Base-by-base conservation (phyloP, 805 yeast species). In the Nakazawaea wickerhamii region DNA sequence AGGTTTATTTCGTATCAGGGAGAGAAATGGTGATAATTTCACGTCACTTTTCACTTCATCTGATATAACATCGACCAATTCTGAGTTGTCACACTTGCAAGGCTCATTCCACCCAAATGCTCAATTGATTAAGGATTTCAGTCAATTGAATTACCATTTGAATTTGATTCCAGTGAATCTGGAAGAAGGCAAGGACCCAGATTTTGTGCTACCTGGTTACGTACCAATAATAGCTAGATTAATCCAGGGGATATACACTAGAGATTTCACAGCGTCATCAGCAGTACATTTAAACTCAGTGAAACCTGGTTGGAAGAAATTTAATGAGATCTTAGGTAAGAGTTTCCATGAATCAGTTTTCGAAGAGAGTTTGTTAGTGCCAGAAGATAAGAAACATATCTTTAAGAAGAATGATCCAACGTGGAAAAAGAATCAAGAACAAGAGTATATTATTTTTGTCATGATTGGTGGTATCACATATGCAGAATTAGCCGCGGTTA, bases 381-480 rank as follows among this genome's bases (percentile, higher is more conserved):
- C 67, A 2, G 60, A 60, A 21, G 45, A 38, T 19, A 63, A 63
- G 39, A 50, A 45, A 25, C 44, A 47, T 3, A 38, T 60, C 11
- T 62, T 61, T 44, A 49, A 45, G 52, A 10, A 49, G 55, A 18
- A 52, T 52, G 43, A 38, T 48, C 19, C 21, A 7, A 42, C 33
- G 22, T 41, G 52, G 26, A 49, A 48, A 9, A 38, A 48, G 30
- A 45, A 31, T 7, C 45, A 41, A 32, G 50, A 58, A 21, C 50
- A 46, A 17, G 64, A 61, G 40, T 46, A 55, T 48, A 54, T 62
- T 13, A 53, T 87, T 47, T 51, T 86, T 40, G 75, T 79, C 6
- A 61, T 83, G 48, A 54, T 90, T 31, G 98, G 98, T 11, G 98
- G 99, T 0, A 65, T 90, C 6, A 87, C 97, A 0, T 71, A 85